Conservation (phyloP, 2,329 filamentous ascomycete species). For the Curvularia hawaiiensis region DNA sequence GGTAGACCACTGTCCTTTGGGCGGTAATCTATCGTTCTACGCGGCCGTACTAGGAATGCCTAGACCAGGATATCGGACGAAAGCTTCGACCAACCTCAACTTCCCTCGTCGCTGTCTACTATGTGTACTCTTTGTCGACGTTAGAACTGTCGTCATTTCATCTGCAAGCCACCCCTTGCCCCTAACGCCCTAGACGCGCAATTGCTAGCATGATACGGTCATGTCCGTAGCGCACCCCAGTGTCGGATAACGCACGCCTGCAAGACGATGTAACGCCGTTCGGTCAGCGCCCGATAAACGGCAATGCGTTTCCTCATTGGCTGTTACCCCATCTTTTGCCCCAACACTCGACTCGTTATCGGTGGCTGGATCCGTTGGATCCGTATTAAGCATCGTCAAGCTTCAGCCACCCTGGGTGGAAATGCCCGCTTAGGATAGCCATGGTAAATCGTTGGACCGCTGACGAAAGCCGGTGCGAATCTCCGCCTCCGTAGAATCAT, state of each 20-base stretch:
- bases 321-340: conserved; percentile 19
- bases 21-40: not conserved
- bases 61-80: not conserved
- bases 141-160: not conserved
- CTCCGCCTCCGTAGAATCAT: not conserved
- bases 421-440: conserved; percentile 13
- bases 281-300: conserved; percentile 12
- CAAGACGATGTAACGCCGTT: conserved; percentile 8
- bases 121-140: not conserved
- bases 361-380: conserved; percentile 8
- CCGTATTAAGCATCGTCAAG: conserved; percentile 23
- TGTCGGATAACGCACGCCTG: conserved; percentile 3
- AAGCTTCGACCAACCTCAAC: conserved; percentile 6
- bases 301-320: conserved; percentile 9
- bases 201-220: not conserved
- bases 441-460: conserved; percentile 15
- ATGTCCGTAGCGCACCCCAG: not conserved
- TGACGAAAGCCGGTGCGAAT: not conserved
- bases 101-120: not conserved
- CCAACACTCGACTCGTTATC: conserved; percentile 14
- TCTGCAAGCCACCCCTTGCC: not conserved
- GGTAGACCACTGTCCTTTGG: not conserved
- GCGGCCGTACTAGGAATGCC: not conserved
- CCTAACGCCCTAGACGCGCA: conserved; percentile 9
- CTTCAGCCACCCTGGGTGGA: conserved; percentile 13